Conservation (phyloP, 1,284 basidiomycete species). For the Peniophora sp. region DNA sequence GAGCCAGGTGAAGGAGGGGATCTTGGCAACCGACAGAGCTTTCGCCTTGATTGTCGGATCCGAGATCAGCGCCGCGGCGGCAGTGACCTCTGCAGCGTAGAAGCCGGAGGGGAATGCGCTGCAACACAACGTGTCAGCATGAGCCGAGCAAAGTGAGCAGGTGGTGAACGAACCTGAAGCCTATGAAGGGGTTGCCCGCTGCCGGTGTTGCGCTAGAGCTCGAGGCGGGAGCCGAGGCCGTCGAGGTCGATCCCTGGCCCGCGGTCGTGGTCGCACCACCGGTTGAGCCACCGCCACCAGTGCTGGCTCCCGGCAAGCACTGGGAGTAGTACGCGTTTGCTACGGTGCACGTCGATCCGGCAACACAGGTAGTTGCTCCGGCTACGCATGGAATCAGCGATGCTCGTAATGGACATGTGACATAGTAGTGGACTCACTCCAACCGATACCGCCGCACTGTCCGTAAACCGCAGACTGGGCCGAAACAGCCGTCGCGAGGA, state of each 20-base stretch:
- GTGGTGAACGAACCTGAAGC: no score
- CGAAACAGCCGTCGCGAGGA: slow-evolving; percentile 33
- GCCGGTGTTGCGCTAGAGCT: slow-evolving; percentile 20
- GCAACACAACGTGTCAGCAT: no score
- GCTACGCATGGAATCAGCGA: slow-evolving; percentile 18
- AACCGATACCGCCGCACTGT: slow-evolving; percentile 46
- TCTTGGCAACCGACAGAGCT: slow-evolving; percentile 41
- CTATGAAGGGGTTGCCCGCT: slow-evolving; percentile 46
- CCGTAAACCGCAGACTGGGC: slow-evolving; percentile 36
- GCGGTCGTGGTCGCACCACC: neutral
- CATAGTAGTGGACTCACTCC: slow-evolving; percentile 28
- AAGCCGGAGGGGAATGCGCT: slow-evolving; percentile 42
- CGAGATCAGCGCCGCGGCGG: slow-evolving; percentile 41
- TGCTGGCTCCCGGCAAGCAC: slow-evolving; percentile 34
- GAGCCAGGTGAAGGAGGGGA: slow-evolving; percentile 58
- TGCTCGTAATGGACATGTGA: neutral
- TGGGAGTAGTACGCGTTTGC: slow-evolving; percentile 49
- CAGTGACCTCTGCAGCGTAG: slow-evolving; percentile 42
- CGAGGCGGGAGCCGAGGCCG: slow-evolving; percentile 15
- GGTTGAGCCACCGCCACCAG: neutral
- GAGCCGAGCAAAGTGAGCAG: no score
- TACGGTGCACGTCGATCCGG: slow-evolving; percentile 28
- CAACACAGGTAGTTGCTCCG: slow-evolving; percentile 39
- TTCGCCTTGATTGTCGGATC: slow-evolving; percentile 40
- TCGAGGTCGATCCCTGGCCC: slow-evolving; percentile 4